Percentiles rank a stretch among this genome's conserved stretches.
Conservation (phyloP, 2,329 filamentous ascomycete genomes). For the Simplicillium aogashimaense region DNA sequence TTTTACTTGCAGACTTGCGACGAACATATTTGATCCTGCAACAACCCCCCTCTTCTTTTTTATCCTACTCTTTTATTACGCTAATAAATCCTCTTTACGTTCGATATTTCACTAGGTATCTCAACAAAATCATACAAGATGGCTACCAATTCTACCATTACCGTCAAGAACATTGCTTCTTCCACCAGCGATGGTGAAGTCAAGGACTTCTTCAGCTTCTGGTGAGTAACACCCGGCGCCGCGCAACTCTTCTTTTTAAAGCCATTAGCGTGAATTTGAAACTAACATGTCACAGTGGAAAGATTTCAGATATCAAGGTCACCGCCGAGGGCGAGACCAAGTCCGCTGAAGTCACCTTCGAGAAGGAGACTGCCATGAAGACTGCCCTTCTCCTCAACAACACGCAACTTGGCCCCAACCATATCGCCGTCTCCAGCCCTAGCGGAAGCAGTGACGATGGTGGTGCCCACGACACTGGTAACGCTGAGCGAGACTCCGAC, state of each 20-base stretch:
- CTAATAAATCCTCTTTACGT: background rate
- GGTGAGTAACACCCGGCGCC: slow-evolving; percentile 46
- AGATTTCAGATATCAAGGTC: slow-evolving; percentile 77
- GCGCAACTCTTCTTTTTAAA: no score
- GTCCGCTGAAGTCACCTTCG: slow-evolving; percentile 86
- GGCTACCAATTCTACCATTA: slow-evolving; percentile 55
- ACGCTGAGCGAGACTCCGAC: slow-evolving; percentile 48
- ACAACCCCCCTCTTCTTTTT: no score
- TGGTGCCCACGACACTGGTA: slow-evolving; percentile 40
- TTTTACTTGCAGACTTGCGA: no score
- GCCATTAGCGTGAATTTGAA: no score
- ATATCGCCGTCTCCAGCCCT: slow-evolving; percentile 65
- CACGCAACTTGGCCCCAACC: slow-evolving; percentile 81
- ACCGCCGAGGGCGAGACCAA: slow-evolving; percentile 60
- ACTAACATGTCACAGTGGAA: slow-evolving; percentile 53
- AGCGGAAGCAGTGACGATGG: slow-evolving; percentile 50
- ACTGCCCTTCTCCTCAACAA: slow-evolving; percentile 95
- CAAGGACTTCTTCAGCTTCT: slow-evolving; percentile 95
- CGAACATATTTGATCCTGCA: no score
- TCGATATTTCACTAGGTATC: slow-evolving; percentile 1
- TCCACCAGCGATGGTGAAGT: slow-evolving; percentile 85
- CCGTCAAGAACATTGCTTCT: slow-evolving; percentile 81
- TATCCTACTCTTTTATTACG: no score
- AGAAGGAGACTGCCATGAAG: slow-evolving; percentile 94
- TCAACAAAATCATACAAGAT: slow-evolving; percentile 26